Percentiles rank a stretch among this genome's conserved stretches.
Conservation (phyloP, 306 rosid species). For the Corylus avellana region DNA sequence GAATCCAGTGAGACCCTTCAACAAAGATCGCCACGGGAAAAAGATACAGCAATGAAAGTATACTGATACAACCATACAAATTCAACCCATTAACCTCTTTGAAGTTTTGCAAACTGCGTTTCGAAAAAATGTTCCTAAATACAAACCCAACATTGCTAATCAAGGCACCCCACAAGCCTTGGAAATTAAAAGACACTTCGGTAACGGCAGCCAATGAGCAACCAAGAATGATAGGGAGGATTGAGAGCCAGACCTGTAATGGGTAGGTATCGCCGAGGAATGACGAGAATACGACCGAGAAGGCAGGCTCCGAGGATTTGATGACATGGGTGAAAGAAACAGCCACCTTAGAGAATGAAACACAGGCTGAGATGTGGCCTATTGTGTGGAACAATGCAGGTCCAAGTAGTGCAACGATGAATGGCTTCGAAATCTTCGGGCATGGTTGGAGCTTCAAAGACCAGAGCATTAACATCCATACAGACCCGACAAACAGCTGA, state of each 20-base stretch:
- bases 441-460: constrained; percentile 76
- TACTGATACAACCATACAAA: constrained; percentile 79
- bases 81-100: constrained; percentile 89
- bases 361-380: constrained; percentile 96
- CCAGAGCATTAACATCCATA: constrained; percentile 88
- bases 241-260: constrained; percentile 83
- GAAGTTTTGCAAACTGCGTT: constrained; percentile 72
- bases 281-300: constrained; percentile 76
- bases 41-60: constrained; percentile 66
- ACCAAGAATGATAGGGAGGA: constrained; percentile 87
- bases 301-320: constrained; percentile 90
- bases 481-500: constrained; percentile 86
- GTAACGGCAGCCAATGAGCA: constrained; percentile 87
- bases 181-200: constrained; percentile 80
- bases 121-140: constrained; percentile 80
- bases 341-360: constrained; percentile 91
- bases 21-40: constrained; percentile 83
- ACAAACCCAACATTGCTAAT: constrained; percentile 95
- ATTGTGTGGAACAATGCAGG: constrained; percentile 96
- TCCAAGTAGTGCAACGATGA: constrained; percentile 77
- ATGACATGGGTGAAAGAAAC: constrained; percentile 98
- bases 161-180: constrained; percentile 84
- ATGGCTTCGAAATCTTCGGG: constrained; percentile 75
- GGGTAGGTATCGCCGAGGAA: constrained; percentile 79
- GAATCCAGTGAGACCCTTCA: constrained; percentile 93